Conservation (phyloP, 78 protist genomes). For the Trichosphaerium sp. region DNA sequence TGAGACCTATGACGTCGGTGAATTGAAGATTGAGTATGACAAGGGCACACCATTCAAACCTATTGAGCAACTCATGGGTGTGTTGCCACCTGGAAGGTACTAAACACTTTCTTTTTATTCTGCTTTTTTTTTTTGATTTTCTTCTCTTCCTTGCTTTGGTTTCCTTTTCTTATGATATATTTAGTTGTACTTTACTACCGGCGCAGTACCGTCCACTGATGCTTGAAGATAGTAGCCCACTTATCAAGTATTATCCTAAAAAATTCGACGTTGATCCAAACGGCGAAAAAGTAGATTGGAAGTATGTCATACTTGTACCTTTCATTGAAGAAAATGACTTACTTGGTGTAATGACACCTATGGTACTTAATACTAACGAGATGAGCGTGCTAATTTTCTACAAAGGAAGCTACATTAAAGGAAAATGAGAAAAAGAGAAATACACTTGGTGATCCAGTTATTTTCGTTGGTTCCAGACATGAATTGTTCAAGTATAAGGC, state of each 20-base stretch:
- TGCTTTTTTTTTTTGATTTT: background rate
- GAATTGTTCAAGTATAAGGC: no score
- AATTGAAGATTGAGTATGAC: background rate
- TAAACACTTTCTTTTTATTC: slow-evolving; percentile 6
- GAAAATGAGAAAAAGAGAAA: slow-evolving; percentile 27
- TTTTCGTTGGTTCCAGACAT: no score
- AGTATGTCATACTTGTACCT: slow-evolving; percentile 84
- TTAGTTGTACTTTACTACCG: slow-evolving; percentile 45
- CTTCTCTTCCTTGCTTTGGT: no score
- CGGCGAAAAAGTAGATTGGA: slow-evolving; percentile 77
- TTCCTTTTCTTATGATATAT: background rate
- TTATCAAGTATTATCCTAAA: slow-evolving; percentile 78
- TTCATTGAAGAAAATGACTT: slow-evolving; percentile 79
- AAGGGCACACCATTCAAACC: slow-evolving; percentile 76
- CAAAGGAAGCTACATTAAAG: background rate
- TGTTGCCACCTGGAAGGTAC: slow-evolving; percentile 66
- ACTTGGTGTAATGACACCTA: slow-evolving; percentile 10
- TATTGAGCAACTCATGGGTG: slow-evolving; percentile 92
- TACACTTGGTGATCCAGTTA: background rate
- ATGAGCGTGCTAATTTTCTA: no score
- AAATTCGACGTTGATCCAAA: slow-evolving; percentile 71
- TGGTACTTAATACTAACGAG: no score
- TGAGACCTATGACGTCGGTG: slow-evolving; percentile 6
- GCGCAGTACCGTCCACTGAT: slow-evolving; percentile 36
- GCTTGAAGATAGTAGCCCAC: slow-evolving; percentile 53